These are phyloP conservation scores for Pyronema omphalodes DNA, from an alignment of 495 filamentous ascomycete genomes.

Conservation along the genomic window DNA sequence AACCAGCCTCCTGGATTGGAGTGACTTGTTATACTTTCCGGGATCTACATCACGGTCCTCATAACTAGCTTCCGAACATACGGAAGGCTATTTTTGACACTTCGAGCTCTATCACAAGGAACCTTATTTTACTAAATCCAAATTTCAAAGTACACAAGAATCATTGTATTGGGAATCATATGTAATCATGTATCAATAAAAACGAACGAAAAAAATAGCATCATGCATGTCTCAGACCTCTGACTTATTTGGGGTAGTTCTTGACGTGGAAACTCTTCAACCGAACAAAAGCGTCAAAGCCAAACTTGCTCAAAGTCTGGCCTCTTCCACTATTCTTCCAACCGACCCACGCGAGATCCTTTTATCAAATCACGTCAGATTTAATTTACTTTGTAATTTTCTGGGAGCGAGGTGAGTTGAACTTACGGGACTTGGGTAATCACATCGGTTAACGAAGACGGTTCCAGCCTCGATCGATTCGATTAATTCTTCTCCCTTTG, in stretches of 20 bases:
- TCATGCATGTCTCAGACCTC: too few relatives aligned
- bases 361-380: slow-evolving; percentile 2
- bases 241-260: slow-evolving; percentile 49
- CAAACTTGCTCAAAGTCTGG: slow-evolving; percentile 70
- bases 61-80: too few relatives aligned
- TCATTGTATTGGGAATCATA: too few relatives aligned
- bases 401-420: background rate
- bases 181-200: too few relatives aligned
- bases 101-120: too few relatives aligned
- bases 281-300: slow-evolving; percentile 88
- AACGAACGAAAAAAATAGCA: too few relatives aligned
- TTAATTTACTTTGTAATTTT: background rate
- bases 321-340: slow-evolving; percentile 95
- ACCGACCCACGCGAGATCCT: slow-evolving; percentile 95
- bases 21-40: too few relatives aligned
- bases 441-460: slow-evolving; percentile 87
- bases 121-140: too few relatives aligned
- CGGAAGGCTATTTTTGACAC: too few relatives aligned
- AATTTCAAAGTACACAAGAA: too few relatives aligned
- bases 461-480: slow-evolving; percentile 83
- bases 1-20: too few relatives aligned
- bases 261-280: slow-evolving; percentile 93
- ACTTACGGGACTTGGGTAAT: slow-evolving; percentile 82
- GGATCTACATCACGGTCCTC: too few relatives aligned
- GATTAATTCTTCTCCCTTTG: slow-evolving; percentile 53